Evolutionary conservation across 345 rosid genomes (phyloP).

Genomic region (Aquilaria malaccensis): DNA sequence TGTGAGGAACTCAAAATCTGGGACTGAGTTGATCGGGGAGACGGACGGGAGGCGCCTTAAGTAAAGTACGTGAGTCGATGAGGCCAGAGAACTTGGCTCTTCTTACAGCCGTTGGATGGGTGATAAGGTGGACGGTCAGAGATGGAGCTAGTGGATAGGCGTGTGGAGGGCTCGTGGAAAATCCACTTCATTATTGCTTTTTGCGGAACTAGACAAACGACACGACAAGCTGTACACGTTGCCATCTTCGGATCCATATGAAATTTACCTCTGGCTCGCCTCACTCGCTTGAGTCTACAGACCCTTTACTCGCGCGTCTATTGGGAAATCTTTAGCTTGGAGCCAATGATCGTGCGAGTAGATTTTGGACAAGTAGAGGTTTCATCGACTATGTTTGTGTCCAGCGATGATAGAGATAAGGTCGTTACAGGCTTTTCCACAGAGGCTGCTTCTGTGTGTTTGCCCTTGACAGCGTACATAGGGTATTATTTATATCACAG

Average conservation of each 20-base stretch:
- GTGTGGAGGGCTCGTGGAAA: slow-evolving; percentile 63
- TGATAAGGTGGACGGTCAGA: slow-evolving; percentile 7
- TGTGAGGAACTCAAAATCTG: background rate
- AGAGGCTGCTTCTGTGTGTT: too few species aligned
- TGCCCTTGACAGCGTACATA: too few species aligned
- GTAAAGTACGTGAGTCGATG: slow-evolving; percentile 4
- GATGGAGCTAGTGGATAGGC: slow-evolving; percentile 30
- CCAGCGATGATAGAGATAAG: too few species aligned
- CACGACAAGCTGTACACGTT: slow-evolving; percentile 25
- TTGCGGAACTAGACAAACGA: slow-evolving; percentile 10
- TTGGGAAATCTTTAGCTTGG: background rate
- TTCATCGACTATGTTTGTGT: background rate
- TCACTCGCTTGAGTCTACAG: background rate
- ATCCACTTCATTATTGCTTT: slow-evolving; percentile 20
- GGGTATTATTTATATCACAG: too few species aligned
- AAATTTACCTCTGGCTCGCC: background rate
- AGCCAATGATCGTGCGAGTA: background rate
- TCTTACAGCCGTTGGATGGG: slow-evolving; percentile 37
- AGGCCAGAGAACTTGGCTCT: slow-evolving; percentile 13
- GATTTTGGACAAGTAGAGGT: background rate
- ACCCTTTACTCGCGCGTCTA: background rate
- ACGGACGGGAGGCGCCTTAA: slow-evolving; percentile 4
- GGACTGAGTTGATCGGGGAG: slow-evolving; percentile 1
- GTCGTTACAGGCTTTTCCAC: too few species aligned
- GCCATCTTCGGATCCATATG: slow-evolving; percentile 1